Percentiles rank a stretch among this genome's conserved stretches.
These are phyloP conservation scores for Cyberlindnera nakhonratchasimensis DNA, from an alignment of 805 yeast species.

Conservation along the genomic window DNA sequence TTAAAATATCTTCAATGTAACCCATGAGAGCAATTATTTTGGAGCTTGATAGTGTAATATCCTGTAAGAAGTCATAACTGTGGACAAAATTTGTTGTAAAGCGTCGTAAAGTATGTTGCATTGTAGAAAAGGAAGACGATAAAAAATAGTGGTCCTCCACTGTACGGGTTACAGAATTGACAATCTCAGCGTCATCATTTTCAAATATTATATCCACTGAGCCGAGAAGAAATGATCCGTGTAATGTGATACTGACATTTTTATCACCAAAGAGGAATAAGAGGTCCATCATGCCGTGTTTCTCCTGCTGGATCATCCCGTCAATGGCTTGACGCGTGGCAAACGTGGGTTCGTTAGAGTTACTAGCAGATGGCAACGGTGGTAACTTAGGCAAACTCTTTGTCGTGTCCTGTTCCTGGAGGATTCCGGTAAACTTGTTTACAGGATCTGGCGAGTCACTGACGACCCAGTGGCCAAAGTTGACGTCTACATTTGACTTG, in stretches of 20 bases:
- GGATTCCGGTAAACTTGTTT: conserved; percentile 25
- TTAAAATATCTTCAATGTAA: conserved; percentile 33
- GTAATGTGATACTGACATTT: conserved; percentile 29
- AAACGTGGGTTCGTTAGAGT: conserved; percentile 16
- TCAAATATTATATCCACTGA: conserved; percentile 11
- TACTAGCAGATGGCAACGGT: conserved; percentile 25
- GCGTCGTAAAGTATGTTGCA: conserved; percentile 19
- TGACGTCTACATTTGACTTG: conserved; percentile 9
- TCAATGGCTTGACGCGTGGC: conserved; percentile 31
- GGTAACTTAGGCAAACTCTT: conserved; percentile 37
- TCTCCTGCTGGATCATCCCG: conserved; percentile 23
- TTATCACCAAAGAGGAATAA: conserved; percentile 26
- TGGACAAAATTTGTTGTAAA: conserved; percentile 14
- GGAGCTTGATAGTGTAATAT: conserved; percentile 18
- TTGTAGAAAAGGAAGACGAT: conserved; percentile 22
- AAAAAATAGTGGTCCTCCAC: conserved; percentile 19
- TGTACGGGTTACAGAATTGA: conserved; percentile 10
- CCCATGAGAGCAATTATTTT: conserved; percentile 28
- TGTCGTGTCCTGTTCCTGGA: conserved; percentile 29
- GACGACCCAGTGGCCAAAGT: conserved; percentile 20
- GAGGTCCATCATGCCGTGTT: conserved; percentile 25
- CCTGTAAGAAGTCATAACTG: conserved; percentile 15
- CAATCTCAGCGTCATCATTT: conserved; percentile 20
- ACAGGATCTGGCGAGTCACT: background rate
- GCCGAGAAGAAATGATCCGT: conserved; percentile 34